phyloP scores from a whole-genome alignment of 2,329 filamentous ascomycete species.

The Calonectria fujianensis region DNA sequence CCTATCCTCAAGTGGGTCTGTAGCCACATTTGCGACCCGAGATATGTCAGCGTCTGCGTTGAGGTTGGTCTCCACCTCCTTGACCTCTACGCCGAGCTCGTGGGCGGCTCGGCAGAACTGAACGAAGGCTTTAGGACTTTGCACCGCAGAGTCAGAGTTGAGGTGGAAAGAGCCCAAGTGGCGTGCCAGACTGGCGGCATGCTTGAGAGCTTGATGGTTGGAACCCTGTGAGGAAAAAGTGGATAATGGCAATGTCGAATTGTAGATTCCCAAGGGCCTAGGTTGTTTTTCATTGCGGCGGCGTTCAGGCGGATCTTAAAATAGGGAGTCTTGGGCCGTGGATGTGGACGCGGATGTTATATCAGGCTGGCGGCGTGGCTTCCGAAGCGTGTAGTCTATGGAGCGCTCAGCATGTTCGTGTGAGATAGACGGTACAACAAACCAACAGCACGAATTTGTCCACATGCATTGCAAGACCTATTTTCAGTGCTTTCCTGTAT shows the following conservation, averaged over 20 bases:
- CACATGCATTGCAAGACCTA: neutral
- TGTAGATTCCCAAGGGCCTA: constrained; percentile 49
- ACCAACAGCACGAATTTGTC: constrained; percentile 35
- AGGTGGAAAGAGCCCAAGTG: constrained; percentile 89
- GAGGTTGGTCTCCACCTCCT: constrained; percentile 89
- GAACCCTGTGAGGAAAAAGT: constrained; percentile 50
- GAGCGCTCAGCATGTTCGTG: constrained; percentile 18
- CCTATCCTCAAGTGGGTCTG: constrained; percentile 90
- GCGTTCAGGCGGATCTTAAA: constrained; percentile 54
- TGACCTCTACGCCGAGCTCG: constrained; percentile 89
- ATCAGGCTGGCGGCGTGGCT: constrained; percentile 40
- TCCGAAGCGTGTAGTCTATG: constrained; percentile 7
- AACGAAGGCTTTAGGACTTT: constrained; percentile 81
- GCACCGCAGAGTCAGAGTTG: constrained; percentile 81
- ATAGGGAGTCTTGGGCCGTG: constrained; percentile 51
- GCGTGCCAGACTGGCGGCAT: constrained; percentile 90
- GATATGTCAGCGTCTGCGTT: constrained; percentile 86
- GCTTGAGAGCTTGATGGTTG: constrained; percentile 80
- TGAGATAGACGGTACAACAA: constrained; percentile 25
- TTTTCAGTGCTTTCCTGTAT: neutral
- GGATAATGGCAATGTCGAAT: constrained; percentile 43
- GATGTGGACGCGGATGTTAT: constrained; percentile 48
- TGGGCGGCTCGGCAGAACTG: constrained; percentile 83
- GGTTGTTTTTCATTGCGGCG: constrained; percentile 56
- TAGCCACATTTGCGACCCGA: constrained; percentile 87